A percentile compares a stretch with the other conserved stretches of the same genome.
Evolutionary conservation across 441 rosid genomes (phyloP).

Genomic region (Euphorbia schlechtendalii): DNA sequence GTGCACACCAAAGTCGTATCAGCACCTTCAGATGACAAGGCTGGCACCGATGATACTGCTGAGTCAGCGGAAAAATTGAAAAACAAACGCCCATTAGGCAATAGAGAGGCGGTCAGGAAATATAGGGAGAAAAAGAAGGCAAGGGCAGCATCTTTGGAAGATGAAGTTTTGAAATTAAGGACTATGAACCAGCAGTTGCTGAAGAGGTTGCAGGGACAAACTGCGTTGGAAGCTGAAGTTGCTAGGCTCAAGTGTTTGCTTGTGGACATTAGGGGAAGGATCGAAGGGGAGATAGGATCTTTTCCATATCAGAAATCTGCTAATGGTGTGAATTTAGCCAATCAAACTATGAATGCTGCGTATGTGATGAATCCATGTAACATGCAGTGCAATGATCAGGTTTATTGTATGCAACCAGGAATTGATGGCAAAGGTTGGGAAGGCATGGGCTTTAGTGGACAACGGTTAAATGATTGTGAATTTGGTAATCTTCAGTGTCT

Average conservation of each 20-base stretch:
- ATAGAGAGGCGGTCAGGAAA: slow-evolving; percentile 88
- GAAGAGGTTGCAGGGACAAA: slow-evolving; percentile 86
- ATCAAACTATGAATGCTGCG: slow-evolving; percentile 31
- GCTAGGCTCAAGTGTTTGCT: slow-evolving; percentile 94
- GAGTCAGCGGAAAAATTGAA: slow-evolving; percentile 57
- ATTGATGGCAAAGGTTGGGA: slow-evolving; percentile 43
- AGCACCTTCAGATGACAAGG: slow-evolving; percentile 56
- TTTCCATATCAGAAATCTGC: slow-evolving; percentile 83
- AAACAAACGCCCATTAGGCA: slow-evolving; percentile 70
- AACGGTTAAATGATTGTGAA: slow-evolving; percentile 50
- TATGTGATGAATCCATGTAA: slow-evolving; percentile 81
- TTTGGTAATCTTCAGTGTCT: slow-evolving; percentile 57
- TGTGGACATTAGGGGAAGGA: slow-evolving; percentile 89
- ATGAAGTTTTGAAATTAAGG: slow-evolving; percentile 65
- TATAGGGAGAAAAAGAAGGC: slow-evolving; percentile 98
- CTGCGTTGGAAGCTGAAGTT: slow-evolving; percentile 80
- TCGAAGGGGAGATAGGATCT: slow-evolving; percentile 93
- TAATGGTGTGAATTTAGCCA: slow-evolving; percentile 34
- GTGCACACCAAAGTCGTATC: slow-evolving; percentile 88
- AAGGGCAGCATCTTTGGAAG: slow-evolving; percentile 83
- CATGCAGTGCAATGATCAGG: slow-evolving; percentile 59
- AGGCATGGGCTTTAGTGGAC: slow-evolving; percentile 39
- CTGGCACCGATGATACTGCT: slow-evolving; percentile 60
- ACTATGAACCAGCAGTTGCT: slow-evolving; percentile 71
- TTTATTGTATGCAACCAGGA: slow-evolving; percentile 59